A percentile compares a stretch with the other conserved stretches of the same genome.
phyloP scores from a whole-genome alignment of 108 stramenopile genomes.

The Nitzschia sp. region DNA sequence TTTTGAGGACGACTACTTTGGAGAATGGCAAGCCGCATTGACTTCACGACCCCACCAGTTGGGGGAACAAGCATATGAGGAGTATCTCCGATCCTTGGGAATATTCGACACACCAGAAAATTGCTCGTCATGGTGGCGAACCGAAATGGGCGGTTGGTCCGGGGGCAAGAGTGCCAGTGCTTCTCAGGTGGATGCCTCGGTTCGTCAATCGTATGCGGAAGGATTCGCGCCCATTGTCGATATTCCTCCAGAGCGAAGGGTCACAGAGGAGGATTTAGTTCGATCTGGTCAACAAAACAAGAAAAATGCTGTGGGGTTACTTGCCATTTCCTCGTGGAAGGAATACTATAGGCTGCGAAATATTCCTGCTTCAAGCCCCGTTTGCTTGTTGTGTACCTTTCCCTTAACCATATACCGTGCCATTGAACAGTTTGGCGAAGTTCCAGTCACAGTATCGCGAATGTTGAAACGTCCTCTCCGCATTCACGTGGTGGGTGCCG shows the following conservation, averaged over 20 bases:
- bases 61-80: slow-evolving; percentile 57
- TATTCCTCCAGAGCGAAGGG: slow-evolving; percentile 53
- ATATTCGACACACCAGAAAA: slow-evolving; percentile 15
- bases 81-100: slow-evolving; percentile 44
- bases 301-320: slow-evolving; percentile 45
- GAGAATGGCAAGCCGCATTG: slow-evolving; percentile 54
- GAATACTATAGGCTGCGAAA: slow-evolving; percentile 74
- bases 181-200: slow-evolving; percentile 49
- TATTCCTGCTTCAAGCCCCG: slow-evolving; percentile 62
- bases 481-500: slow-evolving; percentile 82
- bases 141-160: slow-evolving; percentile 76
- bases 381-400: slow-evolving; percentile 74
- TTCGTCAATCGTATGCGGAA: slow-evolving; percentile 51
- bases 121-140: slow-evolving; percentile 65
- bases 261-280: slow-evolving; percentile 37
- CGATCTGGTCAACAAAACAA: slow-evolving; percentile 11
- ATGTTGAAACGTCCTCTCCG: slow-evolving; percentile 77
- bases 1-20: slow-evolving; percentile 42
- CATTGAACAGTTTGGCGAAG: slow-evolving; percentile 62
- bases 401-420: slow-evolving; percentile 82
- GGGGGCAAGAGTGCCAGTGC: slow-evolving; percentile 68
- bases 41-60: slow-evolving; percentile 49
- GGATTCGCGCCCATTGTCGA: slow-evolving; percentile 64
- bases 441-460: slow-evolving; percentile 73
- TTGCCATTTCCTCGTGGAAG: slow-evolving; percentile 62